These are phyloP conservation scores for Coemansia sp. DNA, from an alignment of 192 early-diverging fungal genomes.

Conservation along the genomic window DNA sequence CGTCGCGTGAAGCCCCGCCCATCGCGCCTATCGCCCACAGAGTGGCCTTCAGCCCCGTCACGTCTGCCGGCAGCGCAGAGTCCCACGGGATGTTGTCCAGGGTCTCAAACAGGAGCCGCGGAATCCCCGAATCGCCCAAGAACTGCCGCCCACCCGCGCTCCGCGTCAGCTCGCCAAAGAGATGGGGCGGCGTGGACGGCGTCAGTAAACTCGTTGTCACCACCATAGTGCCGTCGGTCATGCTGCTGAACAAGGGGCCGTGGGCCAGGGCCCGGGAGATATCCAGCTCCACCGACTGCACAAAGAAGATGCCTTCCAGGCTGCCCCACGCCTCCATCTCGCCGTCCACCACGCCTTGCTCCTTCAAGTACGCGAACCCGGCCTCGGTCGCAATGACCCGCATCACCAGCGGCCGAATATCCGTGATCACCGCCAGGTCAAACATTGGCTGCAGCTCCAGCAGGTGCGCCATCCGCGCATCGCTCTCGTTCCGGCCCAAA, in stretches of 20 bases:
- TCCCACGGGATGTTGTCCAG: conserved; percentile 43
- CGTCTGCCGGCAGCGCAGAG: conserved; percentile 24
- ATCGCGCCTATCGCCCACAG: conserved; percentile 49
- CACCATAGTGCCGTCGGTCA: conserved; percentile 37
- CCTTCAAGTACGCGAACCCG: conserved; percentile 30
- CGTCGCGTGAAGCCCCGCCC: conserved; percentile 32
- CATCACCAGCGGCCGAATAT: conserved; percentile 38
- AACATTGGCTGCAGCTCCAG: conserved; percentile 39
- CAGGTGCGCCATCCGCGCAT: conserved; percentile 15
- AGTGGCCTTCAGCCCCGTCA: conserved; percentile 42
- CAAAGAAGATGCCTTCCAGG: conserved; percentile 39
- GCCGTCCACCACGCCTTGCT: conserved; percentile 35
- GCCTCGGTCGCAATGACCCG: conserved; percentile 28
- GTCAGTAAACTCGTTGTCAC: conserved; percentile 43
- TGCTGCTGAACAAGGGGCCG: conserved; percentile 47
- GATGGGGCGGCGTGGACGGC: conserved; percentile 39
- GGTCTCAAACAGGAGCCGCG: conserved; percentile 44
- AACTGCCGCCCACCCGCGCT: conserved; percentile 23
- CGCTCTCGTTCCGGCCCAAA: conserved; percentile 14
- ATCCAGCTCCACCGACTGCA: conserved; percentile 46
- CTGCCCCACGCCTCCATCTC: conserved; percentile 50
- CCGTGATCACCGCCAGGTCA: conserved; percentile 38
- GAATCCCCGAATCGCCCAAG: conserved; percentile 19
- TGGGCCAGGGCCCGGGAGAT: conserved; percentile 36
- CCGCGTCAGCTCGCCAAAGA: conserved; percentile 44